Conservation (phyloP, 345 rosid genomes). For the Tarenaya hassleriana region DNA sequence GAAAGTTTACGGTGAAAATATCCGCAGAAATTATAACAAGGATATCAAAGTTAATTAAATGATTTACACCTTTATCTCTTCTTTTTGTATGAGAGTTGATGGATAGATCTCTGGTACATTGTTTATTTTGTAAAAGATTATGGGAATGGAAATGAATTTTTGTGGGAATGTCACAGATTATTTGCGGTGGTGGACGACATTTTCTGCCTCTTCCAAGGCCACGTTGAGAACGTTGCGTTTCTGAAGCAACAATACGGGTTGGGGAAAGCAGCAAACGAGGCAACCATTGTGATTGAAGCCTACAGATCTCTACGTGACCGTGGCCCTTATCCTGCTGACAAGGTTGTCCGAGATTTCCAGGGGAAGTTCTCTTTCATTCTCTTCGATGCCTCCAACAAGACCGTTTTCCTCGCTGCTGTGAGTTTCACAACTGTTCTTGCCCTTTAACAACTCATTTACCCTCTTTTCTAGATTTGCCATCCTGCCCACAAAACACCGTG, state of each 20-base stretch:
- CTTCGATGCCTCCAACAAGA: constrained; percentile 45
- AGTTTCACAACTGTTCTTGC: constrained; percentile 27
- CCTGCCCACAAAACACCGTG: too few relatives aligned
- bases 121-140: too few relatives aligned
- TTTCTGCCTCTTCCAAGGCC: constrained; percentile 77
- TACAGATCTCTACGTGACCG: constrained; percentile 72
- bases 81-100: too few relatives aligned
- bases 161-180: constrained; percentile 29
- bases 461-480: too few relatives aligned
- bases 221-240: constrained; percentile 54
- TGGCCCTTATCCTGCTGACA: constrained; percentile 73
- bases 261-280: constrained; percentile 66
- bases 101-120: too few relatives aligned
- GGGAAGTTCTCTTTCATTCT: constrained; percentile 60
- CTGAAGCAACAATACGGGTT: constrained; percentile 78
- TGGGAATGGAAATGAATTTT: too few relatives aligned
- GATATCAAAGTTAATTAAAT: too few relatives aligned
- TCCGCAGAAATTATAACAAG: too few relatives aligned
- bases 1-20: too few relatives aligned
- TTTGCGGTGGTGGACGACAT: constrained; percentile 69
- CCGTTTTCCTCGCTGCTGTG: constrained; percentile 49
- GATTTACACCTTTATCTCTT: too few relatives aligned
- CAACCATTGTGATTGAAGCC: constrained; percentile 60
- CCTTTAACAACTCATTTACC: too few relatives aligned
- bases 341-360: constrained; percentile 56